A percentile compares a stretch with the other conserved stretches of the same genome.
Conservation (phyloP, 768 basidiomycete genomes). For the Russula dissimulans region DNA sequence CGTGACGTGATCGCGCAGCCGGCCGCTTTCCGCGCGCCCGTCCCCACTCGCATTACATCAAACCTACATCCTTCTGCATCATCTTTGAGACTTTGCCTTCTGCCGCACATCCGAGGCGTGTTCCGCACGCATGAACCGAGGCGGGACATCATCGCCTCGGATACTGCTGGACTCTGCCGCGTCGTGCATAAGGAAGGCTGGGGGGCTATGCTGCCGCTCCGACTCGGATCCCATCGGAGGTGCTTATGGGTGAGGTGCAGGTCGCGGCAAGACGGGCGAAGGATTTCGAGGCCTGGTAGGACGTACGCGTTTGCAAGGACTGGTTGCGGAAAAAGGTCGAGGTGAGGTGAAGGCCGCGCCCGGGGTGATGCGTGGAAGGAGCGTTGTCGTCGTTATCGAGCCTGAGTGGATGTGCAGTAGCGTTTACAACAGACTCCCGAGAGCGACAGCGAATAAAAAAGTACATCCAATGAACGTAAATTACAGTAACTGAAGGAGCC, state of each 20-base stretch:
- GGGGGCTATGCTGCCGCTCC: slow-evolving; percentile 61
- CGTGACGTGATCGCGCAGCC: slow-evolving; percentile 88
- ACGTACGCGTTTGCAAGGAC: slow-evolving; percentile 55
- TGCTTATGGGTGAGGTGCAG: slow-evolving; percentile 62
- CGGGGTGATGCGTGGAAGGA: background rate
- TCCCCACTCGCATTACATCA: slow-evolving; percentile 88
- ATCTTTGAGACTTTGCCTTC: slow-evolving; percentile 91
- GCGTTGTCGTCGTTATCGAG: too few species aligned
- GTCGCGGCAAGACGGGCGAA: slow-evolving; percentile 63
- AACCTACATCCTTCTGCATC: slow-evolving; percentile 68
- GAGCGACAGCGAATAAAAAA: too few species aligned
- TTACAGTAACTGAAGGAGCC: too few species aligned
- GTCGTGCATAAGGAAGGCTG: slow-evolving; percentile 77
- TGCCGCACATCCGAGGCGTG: slow-evolving; percentile 30
- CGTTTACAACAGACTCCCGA: too few species aligned
- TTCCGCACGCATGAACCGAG: background rate
- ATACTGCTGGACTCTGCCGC: slow-evolving; percentile 73
- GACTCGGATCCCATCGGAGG: slow-evolving; percentile 57
- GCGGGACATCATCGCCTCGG: background rate
- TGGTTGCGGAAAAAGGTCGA: slow-evolving; percentile 62
- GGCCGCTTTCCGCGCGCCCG: slow-evolving; percentile 79
- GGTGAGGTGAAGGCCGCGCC: too few species aligned
- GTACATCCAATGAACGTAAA: too few species aligned
- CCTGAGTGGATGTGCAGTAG: too few species aligned
- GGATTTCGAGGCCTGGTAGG: slow-evolving; percentile 60